Conservation (phyloP, 257 asterid genomes). For the Solanum sitiens region DNA sequence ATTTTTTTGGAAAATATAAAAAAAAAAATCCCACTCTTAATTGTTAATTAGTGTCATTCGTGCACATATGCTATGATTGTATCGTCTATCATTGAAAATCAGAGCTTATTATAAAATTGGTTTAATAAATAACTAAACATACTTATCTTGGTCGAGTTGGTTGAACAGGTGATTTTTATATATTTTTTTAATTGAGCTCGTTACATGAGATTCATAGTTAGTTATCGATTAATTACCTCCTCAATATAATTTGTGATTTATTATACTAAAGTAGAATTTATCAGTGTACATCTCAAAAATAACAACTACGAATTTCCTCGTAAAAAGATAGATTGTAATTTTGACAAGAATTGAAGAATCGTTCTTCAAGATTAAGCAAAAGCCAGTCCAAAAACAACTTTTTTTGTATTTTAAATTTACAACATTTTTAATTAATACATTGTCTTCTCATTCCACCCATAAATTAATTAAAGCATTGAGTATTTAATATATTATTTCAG, state of each 20-base stretch:
- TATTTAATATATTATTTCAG: not conserved
- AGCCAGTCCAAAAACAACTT: not conserved
- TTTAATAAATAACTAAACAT: not conserved
- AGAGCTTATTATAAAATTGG: not conserved
- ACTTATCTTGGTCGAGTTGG: not conserved
- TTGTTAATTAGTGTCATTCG: not conserved
- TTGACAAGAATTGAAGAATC: not conserved
- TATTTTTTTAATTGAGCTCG: too few species aligned
- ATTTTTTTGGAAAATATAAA: not conserved
- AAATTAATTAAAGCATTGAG: not conserved
- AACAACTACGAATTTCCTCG: rapidly evolving
- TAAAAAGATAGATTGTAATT: not conserved
- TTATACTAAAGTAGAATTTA: not conserved
- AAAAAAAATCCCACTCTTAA: not conserved
- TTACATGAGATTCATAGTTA: too few species aligned
- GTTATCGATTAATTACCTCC: too few species aligned
- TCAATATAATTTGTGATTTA: not conserved
- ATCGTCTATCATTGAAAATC: not conserved
- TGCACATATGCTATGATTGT: not conserved
- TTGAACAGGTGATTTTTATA: too few species aligned
- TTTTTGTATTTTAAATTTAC: not conserved
- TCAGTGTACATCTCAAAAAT: not conserved
- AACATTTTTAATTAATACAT: not conserved
- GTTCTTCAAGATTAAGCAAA: not conserved
- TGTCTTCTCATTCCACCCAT: not conserved